Percentiles rank a stretch among this genome's conserved stretches.
These are phyloP conservation scores for Galerina sulciceps DNA, from an alignment of 768 basidiomycete genomes.

Conservation along the genomic window DNA sequence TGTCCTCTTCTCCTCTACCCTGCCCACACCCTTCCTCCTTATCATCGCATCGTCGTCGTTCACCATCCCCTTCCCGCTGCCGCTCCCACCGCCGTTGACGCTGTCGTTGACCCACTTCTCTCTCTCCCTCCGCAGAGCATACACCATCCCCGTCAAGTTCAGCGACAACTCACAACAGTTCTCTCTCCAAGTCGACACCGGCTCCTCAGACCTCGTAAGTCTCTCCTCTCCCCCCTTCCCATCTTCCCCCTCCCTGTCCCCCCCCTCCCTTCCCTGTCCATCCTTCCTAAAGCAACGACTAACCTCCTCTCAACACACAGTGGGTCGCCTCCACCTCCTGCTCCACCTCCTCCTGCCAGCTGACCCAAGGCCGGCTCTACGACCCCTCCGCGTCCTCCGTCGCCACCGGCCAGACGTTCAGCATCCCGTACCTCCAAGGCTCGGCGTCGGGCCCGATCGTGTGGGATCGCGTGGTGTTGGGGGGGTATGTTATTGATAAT, in stretches of 20 bases:
- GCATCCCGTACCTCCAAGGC: conserved; percentile 65
- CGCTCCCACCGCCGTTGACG: background rate
- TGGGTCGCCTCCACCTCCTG: conserved; percentile 79
- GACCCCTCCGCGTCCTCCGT: conserved; percentile 50
- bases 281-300: conserved; percentile 2
- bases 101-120: too few species aligned
- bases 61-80: background rate
- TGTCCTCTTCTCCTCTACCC: too few species aligned
- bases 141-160: conserved; percentile 63
- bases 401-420: conserved; percentile 46
- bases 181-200: conserved; percentile 78
- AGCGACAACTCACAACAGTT: conserved; percentile 54
- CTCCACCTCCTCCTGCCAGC: conserved; percentile 52
- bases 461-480: conserved; percentile 69
- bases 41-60: too few species aligned
- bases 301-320: conserved; percentile 35
- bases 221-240: background rate
- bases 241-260: background rate
- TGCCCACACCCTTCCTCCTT: too few species aligned
- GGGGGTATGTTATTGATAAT: conserved; percentile 62
- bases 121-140: conserved; percentile 46
- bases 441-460: conserved; percentile 63
- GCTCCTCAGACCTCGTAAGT: conserved; percentile 79
- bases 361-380: conserved; percentile 53
- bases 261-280: background rate